Evolutionary conservation across 169 alveolate species (phyloP), one percentile per base, ranked within the genome.

Genomic region (Plasmodium gaboni): DNA sequence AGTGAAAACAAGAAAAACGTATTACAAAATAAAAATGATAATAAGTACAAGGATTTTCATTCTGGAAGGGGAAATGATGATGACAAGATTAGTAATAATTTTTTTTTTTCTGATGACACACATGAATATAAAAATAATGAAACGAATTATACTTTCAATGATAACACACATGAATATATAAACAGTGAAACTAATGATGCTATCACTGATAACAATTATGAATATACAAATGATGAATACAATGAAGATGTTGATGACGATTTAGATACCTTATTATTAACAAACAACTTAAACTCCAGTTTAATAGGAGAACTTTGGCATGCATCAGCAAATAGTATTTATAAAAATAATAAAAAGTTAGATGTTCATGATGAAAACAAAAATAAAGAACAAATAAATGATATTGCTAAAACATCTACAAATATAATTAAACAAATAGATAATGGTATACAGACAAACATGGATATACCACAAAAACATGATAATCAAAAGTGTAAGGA

Each of bases 231-330:
- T 38, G 9, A 38, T 38, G 46, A 38, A 38, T 38, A 38, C 9
- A 32, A 4, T 38, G 90, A 80, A 80, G 91, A 68, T 12, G 13
- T 83, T 8, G 91, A 83, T 13, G 91, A 83, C 46, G 91, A 83
- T 57, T 46, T 83, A 0, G 91, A 83, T 26, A 19, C 91, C n/a
- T 48, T 83, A 61, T 42, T 83, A 22, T 83, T 55, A 26, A 83
- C 91, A 17, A 83, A 83, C 19, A 83, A 67, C 24, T 38, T 83
- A 42, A 83, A 83, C 72, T 83, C 91, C 28, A 83, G 91, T 51
- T 48, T 83, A 53, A 68, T 83, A 38, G 91, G 91, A 15, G 69
- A 83, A 50, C 72, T 83, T 13, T 83, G 91, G 91, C 91, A 83
- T 28, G 57, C 85, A n/a, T 83, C 91, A 17, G 91, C 91, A 38